Conservation (phyloP, 805 yeast genomes). For the Candida vaughaniae region DNA sequence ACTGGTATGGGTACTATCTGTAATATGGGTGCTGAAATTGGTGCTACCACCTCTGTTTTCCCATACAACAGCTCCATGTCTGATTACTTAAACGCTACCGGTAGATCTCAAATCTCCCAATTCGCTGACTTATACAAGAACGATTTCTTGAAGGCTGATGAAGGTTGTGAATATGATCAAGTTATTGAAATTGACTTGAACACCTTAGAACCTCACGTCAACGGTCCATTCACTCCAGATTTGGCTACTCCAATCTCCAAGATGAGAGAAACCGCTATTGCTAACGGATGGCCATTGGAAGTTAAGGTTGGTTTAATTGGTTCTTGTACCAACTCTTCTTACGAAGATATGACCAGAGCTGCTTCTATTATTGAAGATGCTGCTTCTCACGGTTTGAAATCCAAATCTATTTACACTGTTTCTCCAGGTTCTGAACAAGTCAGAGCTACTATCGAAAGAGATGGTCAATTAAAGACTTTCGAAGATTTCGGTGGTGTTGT, state of each 20-base stretch:
- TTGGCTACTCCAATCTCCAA: constrained; percentile 92
- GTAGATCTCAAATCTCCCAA: constrained; percentile 80
- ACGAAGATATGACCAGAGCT: constrained; percentile 97
- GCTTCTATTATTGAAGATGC: constrained; percentile 92
- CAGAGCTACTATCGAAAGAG: constrained; percentile 96
- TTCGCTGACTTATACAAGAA: constrained; percentile 67
- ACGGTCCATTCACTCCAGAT: constrained; percentile 99
- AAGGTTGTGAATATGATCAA: constrained; percentile 92
- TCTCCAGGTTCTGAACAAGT: constrained; percentile 99
- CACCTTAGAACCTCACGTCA: constrained; percentile 91
- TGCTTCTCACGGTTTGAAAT: constrained; percentile 82
- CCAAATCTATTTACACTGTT: constrained; percentile 89
- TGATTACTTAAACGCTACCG: constrained; percentile 83
- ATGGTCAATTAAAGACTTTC: constrained; percentile 86
- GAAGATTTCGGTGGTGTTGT: constrained; percentile 92
- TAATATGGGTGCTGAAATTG: constrained; percentile 99
- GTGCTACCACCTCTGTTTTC: constrained; percentile 97
- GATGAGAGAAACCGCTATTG: constrained; percentile 77
- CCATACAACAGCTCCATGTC: constrained; percentile 91
- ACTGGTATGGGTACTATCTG: constrained; percentile 99
- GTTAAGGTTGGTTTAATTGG: constrained; percentile 96
- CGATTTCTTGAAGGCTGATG: constrained; percentile 78
- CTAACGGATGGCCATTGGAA: constrained; percentile 89
- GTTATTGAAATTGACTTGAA: constrained; percentile 85
- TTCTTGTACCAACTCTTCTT: constrained; percentile 97